phyloP scores from a whole-genome alignment of 2,329 filamentous ascomycete species.

The Diplocarpon mali region DNA sequence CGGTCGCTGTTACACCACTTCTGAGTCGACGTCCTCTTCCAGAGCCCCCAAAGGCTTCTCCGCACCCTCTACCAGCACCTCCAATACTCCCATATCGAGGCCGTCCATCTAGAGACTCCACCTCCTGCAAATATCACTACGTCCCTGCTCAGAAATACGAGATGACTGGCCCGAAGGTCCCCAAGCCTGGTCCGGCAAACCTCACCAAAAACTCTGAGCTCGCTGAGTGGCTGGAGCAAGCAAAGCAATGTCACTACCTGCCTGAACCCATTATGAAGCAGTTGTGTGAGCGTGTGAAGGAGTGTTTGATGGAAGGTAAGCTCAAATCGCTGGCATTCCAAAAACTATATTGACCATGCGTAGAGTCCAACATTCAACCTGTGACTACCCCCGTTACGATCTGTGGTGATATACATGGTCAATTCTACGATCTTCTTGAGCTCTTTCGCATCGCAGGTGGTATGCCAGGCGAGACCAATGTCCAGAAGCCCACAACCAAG shows the following conservation, averaged over 20 bases:
- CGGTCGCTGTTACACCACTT: neutral
- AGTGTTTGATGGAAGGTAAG: slow-evolving; percentile 93
- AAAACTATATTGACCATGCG: slow-evolving; percentile 13
- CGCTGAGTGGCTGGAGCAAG: slow-evolving; percentile 93
- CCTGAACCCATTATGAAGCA: slow-evolving; percentile 97
- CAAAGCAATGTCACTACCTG: slow-evolving; percentile 94
- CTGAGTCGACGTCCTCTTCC: neutral
- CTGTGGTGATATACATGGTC: slow-evolving; percentile 95
- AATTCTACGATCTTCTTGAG: slow-evolving; percentile 96
- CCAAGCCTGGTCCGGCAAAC: slow-evolving; percentile 83
- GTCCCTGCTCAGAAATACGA: neutral
- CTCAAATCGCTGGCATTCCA: slow-evolving; percentile 6
- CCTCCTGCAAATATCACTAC: neutral
- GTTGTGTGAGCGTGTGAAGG: slow-evolving; percentile 96
- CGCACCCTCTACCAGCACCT: neutral
- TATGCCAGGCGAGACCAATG: slow-evolving; percentile 76
- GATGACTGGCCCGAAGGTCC: slow-evolving; percentile 39
- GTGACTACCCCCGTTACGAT: slow-evolving; percentile 93
- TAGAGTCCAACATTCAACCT: slow-evolving; percentile 98
- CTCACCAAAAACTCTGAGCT: slow-evolving; percentile 74
- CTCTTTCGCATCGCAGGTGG: slow-evolving; percentile 93
- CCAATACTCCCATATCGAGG: neutral
- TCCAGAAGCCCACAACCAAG: slow-evolving; percentile 55
- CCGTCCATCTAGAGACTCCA: neutral
- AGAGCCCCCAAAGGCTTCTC: neutral